Evolutionary conservation across 2,329 filamentous ascomycete genomes (phyloP), one percentile per base, ranked within the genome.

Genomic region (Alternaria infectoria): DNA sequence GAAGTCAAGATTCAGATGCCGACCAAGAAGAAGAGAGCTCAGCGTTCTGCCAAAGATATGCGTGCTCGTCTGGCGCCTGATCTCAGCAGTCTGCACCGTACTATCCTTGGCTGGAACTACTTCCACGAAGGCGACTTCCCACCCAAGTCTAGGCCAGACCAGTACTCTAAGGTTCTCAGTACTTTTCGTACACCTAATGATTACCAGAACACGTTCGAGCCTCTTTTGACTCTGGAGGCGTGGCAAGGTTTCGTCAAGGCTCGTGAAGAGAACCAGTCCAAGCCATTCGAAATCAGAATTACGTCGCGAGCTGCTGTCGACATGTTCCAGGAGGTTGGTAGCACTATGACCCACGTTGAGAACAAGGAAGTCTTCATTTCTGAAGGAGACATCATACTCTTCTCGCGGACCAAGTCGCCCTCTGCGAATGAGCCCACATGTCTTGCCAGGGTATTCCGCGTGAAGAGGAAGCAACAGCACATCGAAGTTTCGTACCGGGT

Each of bases 201-300:
- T 54, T 99, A 99, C 77, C 92, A 96, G 77, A 86, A 88, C 62
- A 97, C 93, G 0, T 99, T 99, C 79, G 90, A 96, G 69, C 94
- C 95, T 6, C 85, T 99, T 21, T 86, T 99, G 32, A 89, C 96
- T 28, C 90, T 97, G 25, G 96, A 99, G 83, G 95, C 95, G 28
- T 99, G 96, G 96, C 92, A 96, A 76, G 92, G 92, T 5, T 96
- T 99, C 77, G 90, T 96, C 54, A 94, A 93, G 54, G 88, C 92
- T 19, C 94, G 94, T 77, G 93, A 97, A 74, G 96, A 99, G 79
- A 88, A 90, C 51, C 91, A 87, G 19, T 89, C 89, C 67, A 93
- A 91, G 75, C 84, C 92, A 0, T 96, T 97, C 74, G 93, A 93
- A 64, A 89, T 98, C 79, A 96, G 94, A 75, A 88, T 99, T 57